Base-by-base conservation (phyloP, 768 basidiomycete genomes). In the Leccinellum albellum region DNA sequence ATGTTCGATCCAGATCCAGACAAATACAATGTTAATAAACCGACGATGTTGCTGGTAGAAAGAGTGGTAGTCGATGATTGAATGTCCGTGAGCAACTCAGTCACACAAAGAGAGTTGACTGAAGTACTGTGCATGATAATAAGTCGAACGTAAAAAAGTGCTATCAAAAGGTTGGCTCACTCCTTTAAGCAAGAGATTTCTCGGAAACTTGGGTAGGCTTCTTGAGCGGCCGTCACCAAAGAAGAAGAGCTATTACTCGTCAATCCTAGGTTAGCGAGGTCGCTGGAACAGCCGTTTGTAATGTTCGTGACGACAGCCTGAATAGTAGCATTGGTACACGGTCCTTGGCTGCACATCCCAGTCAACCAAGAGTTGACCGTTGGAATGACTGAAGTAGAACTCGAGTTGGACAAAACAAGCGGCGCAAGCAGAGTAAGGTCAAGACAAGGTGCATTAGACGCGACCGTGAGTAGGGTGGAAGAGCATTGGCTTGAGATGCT, bases 321-420 rank as follows among this genome's bases (percentile, higher is more conserved):
- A 10, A 91, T 75, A 0, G 86, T 84, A 20, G 71, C 71, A 58
- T 90, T 87, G 62, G 75, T 80, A 67, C 88, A 89, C 9, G 81
- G 67, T 3, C 72, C 71, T 47, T 73, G 71, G 17, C 76, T 61
- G 66, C 88, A 89, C 51, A 87, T 35, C 48, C 79, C 80, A 0
- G 71, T 76, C 49, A 89, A 70, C 89, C 89, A 91, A 40, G 52
- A 77, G 70, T 86, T 74, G 54, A 89, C 61, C 13, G 82, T 71
- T 2, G 69, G 60, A 32, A 79, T 64, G 51, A 79, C 40, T 0
- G 78, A 78, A 13, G 70, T 65, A 23, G 55, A 62, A 29, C 51
- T 60, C 3, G 70, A 63, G 37, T 68, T 66, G 3, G 60, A 57
- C 23, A 69, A 5, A 5, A 57, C 64, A 37, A 77, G 62, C 6